A percentile compares a stretch with the other conserved stretches of the same genome.
phyloP scores from a whole-genome alignment of 192 early-diverging fungal species.

The Coemansia sp. region DNA sequence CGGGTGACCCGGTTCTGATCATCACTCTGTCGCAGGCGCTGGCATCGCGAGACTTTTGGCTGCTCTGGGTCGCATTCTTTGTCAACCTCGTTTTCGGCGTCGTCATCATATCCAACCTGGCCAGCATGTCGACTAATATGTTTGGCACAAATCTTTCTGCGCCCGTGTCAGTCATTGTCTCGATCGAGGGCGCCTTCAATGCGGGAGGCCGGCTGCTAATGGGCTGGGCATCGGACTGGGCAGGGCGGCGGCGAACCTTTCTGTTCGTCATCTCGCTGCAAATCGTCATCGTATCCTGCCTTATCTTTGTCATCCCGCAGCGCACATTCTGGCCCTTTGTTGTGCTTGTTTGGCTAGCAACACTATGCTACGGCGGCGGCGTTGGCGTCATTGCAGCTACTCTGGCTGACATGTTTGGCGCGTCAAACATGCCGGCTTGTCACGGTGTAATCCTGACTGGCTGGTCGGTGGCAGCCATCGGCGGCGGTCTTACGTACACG shows the following conservation, averaged over 20 bases:
- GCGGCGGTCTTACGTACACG: slow-evolving; percentile 69
- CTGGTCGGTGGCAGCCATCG: slow-evolving; percentile 74
- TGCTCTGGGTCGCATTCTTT: slow-evolving; percentile 64
- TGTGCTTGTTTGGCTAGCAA: slow-evolving; percentile 61
- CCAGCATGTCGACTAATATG: slow-evolving; percentile 61
- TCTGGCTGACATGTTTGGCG: slow-evolving; percentile 77
- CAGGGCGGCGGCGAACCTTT: slow-evolving; percentile 67
- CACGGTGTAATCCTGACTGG: slow-evolving; percentile 77
- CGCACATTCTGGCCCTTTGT: slow-evolving; percentile 61
- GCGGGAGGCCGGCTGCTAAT: slow-evolving; percentile 58
- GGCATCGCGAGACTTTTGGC: slow-evolving; percentile 58
- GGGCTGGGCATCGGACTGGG: slow-evolving; percentile 58
- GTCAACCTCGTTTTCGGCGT: slow-evolving; percentile 64
- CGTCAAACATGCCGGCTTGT: slow-evolving; percentile 69
- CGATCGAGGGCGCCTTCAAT: slow-evolving; percentile 64
- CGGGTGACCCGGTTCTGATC: slow-evolving; percentile 54
- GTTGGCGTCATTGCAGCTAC: slow-evolving; percentile 76
- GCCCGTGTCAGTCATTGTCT: slow-evolving; percentile 51
- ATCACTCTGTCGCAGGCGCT: slow-evolving; percentile 58
- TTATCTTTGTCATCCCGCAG: slow-evolving; percentile 58
- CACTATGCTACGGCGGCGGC: slow-evolving; percentile 72
- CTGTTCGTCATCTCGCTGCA: slow-evolving; percentile 61
- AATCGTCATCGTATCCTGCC: slow-evolving; percentile 58
- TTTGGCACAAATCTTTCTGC: slow-evolving; percentile 46
- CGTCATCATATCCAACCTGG: slow-evolving; percentile 61